These are phyloP conservation scores for Xylaria sp. DNA, from an alignment of 2,329 filamentous ascomycete species.

Conservation along the genomic window DNA sequence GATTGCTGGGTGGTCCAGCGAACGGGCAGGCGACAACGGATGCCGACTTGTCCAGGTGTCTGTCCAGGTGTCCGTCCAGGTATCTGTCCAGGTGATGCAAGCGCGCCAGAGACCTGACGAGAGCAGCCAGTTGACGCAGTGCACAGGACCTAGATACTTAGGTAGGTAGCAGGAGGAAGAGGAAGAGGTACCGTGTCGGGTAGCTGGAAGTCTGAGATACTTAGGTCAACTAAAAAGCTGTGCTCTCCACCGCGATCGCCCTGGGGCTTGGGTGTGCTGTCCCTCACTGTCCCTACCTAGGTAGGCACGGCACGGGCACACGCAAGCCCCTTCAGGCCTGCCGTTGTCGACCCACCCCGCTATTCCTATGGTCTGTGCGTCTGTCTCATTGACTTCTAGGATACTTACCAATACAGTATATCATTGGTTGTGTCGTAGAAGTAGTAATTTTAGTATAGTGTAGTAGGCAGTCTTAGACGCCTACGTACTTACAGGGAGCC, in stretches of 20 bases:
- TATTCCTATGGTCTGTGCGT: background rate
- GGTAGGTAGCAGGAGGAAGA: background rate
- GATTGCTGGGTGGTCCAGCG: slow-evolving; percentile 14
- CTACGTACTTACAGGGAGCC: no score
- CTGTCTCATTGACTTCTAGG: background rate
- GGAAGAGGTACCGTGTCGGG: background rate
- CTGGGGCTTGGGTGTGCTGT: no score
- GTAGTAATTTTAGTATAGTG: no score
- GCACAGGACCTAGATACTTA: no score
- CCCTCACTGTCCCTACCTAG: no score
- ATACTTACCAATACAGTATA: background rate
- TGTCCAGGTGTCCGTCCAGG: background rate
- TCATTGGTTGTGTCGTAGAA: no score
- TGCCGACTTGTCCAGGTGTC: slow-evolving; percentile 25
- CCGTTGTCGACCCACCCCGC: background rate
- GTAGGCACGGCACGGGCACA: background rate
- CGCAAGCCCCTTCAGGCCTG: background rate
- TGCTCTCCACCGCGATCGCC: no score
- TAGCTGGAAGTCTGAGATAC: background rate
- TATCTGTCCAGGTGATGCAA: slow-evolving; percentile 24
- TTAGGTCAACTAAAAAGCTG: no score
- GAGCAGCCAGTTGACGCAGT: slow-evolving; percentile 4
- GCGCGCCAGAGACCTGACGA: slow-evolving; percentile 9
- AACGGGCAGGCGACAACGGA: slow-evolving; percentile 20
- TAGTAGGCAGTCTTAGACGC: background rate